Base-by-base conservation (phyloP, 1,284 basidiomycete species). In the Cutaneotrichosporon sp. region DNA sequence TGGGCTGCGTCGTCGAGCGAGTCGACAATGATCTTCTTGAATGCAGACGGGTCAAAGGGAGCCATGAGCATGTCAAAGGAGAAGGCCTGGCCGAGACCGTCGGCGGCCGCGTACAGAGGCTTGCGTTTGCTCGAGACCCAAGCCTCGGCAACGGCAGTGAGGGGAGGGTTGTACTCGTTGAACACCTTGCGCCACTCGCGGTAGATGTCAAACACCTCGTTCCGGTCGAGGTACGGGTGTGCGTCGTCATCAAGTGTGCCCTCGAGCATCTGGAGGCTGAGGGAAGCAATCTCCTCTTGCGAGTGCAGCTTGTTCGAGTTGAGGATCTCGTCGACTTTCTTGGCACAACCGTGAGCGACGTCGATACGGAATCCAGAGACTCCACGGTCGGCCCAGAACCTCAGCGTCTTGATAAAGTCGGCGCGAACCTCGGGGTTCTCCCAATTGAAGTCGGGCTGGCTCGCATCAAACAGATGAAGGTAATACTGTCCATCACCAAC, bases 391-490 rank as follows among this genome's bases (percentile, higher is more conserved):
- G 88, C 83, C 90, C 89, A 92, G 78, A 90, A 91, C 38, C 80
- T 77, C 84, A 91, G 88, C 46, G 87, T 79, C 50, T 87, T 85
- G 80, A 84, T 86, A 30, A 90, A 85, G 4, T 87, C 88, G 47
- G 84, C 81, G 31, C 87, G 81, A 13, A 89, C 86, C 42, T 84
- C 83, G 0, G 84, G 83, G 73, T 89, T 87, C 51, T 88, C 86
- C 89, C 89, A 91, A 77, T 92, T 90, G 38, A 90, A 79, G 76
- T 91, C 90, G 0, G 90, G 90, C 79, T 91, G 90, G 68, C 88
- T 85, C 13, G 82, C 73, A 68, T 87, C 83, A 76, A 87, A 91
- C 9, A 90, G 73, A 77, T 90, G 89, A 56, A 90, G 84, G 75
- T 90, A 90, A 71, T 87, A 91, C 65, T 87, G 82, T 0, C 88